Evolutionary conservation across 1,284 basidiomycete genomes (phyloP), one percentile per base, ranked within the genome.

Genomic region (Neonothopanus nambi): DNA sequence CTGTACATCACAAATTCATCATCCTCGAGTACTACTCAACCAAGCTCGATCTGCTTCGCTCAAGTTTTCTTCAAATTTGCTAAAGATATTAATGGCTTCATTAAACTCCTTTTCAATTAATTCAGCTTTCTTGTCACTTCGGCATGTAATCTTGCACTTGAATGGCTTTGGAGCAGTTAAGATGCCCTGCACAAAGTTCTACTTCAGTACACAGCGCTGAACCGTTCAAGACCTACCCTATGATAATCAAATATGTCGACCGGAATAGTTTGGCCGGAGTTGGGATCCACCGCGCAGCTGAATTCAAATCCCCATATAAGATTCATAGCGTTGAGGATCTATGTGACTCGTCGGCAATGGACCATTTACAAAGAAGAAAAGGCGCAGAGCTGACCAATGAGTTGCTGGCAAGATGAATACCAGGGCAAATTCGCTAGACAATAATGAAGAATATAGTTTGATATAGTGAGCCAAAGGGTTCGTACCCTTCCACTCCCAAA

Each of bases 271-370:
- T 38, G 12, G 13, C 51, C 47, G 21, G 50, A 43, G 12, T 28
- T 35, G 1, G 55, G 13, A 21, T 60, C 57, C 23, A 40, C 33
- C 3, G 55, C 53, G 18, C 37, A 44, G 6, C 39, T 23, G 24
- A 68, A 62, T 6, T 63, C 55, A 52, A 66, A 69, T 4, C 61
- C 63, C 68, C 68, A 70, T 5, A 70, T 48, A 48, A 69, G 52
- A 18, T 57, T 60, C 59, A 60, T 60, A 3, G 49, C 46, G 35
- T 57, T 55, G 18, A 62, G 30, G 12, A 48, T 48, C 61, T 62
- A 42, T n/a, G n/a, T n/a, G n/a, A n/a, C n/a, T n/a, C n/a, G n/a
- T n/a, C n/a, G n/a, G n/a, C n/a, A n/a, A n/a, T 35, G n/a, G n/a
- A 5, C 17, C 20, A 35, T 17, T 30, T 17, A 18, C 18, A 41